phyloP scores from a whole-genome alignment of 139 green algal genomes.

The Trebouxia sp. region DNA sequence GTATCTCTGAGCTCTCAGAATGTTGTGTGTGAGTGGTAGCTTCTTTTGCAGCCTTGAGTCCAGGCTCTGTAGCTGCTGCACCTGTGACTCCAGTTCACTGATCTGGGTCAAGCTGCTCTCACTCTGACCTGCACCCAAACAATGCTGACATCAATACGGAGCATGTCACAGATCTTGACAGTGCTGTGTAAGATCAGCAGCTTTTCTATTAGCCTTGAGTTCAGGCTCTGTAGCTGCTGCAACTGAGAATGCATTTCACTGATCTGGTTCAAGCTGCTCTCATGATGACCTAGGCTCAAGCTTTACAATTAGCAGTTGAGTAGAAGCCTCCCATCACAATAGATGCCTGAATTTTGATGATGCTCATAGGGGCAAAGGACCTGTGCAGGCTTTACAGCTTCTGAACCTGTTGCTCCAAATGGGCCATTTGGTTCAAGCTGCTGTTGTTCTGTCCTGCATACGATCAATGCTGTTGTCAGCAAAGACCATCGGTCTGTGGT shows the following conservation, averaged over 20 bases:
- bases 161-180: no score
- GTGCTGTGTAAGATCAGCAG: no score
- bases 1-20: no score
- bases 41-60: conserved; percentile 64
- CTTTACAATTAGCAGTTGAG: no score
- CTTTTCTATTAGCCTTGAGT: no score
- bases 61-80: conserved; percentile 49
- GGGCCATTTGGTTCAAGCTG: neutral
- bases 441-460: neutral
- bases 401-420: conserved; percentile 32
- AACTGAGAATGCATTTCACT: conserved; percentile 19
- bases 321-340: neutral
- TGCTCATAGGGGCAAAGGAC: conserved; percentile 65
- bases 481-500: no score
- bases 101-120: neutral
- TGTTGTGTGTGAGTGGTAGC: conserved; percentile 36
- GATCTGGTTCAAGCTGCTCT: neutral
- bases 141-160: no score
- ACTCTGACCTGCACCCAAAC: neutral
- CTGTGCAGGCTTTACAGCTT: conserved; percentile 53
- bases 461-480: neutral
- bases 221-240: no score
- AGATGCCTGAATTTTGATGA: conserved; percentile 32
- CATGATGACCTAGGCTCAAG: neutral
- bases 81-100: conserved; percentile 19